phyloP scores from a whole-genome alignment of 2,329 filamentous ascomycete genomes.

The Phaeosphaeria sp. region DNA sequence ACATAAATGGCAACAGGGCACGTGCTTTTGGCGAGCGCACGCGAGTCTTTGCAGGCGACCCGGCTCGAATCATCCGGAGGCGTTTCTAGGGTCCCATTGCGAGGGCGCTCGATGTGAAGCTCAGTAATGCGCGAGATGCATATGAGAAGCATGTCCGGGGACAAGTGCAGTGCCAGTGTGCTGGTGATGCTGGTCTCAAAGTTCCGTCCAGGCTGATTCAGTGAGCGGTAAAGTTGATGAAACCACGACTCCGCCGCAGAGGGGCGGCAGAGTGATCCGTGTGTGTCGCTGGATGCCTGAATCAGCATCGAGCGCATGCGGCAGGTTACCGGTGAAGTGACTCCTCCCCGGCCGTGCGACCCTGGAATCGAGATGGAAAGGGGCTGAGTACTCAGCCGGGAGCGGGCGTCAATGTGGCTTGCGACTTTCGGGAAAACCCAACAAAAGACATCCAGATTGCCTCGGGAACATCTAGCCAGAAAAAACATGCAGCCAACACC shows the following conservation, averaged over 20 bases:
- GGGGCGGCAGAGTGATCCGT: background rate
- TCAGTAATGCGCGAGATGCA: background rate
- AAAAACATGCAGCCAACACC: background rate
- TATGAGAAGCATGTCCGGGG: background rate
- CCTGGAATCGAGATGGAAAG: background rate
- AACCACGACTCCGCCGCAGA: background rate
- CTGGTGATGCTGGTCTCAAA: background rate
- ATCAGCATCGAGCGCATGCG: background rate
- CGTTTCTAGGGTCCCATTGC: background rate
- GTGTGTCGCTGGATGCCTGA: background rate
- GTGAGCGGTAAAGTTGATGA: background rate
- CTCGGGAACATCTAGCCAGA: background rate
- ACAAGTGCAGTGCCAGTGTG: background rate
- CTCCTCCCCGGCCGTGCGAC: background rate
- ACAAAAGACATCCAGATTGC: background rate
- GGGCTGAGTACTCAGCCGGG: background rate
- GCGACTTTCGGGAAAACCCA: background rate
- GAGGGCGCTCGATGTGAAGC: background rate
- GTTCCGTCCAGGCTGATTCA: background rate
- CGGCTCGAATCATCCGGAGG: background rate
- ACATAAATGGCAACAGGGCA: conserved; percentile 3
- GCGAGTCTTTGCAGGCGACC: background rate
- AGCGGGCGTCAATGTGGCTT: background rate
- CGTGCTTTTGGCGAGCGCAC: background rate
- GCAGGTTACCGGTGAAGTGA: conserved; percentile 1